Percentiles rank a stretch among this genome's conserved stretches.
Conservation (phyloP, 2,329 filamentous ascomycete genomes). For the Pseudogymnoascus sp. region DNA sequence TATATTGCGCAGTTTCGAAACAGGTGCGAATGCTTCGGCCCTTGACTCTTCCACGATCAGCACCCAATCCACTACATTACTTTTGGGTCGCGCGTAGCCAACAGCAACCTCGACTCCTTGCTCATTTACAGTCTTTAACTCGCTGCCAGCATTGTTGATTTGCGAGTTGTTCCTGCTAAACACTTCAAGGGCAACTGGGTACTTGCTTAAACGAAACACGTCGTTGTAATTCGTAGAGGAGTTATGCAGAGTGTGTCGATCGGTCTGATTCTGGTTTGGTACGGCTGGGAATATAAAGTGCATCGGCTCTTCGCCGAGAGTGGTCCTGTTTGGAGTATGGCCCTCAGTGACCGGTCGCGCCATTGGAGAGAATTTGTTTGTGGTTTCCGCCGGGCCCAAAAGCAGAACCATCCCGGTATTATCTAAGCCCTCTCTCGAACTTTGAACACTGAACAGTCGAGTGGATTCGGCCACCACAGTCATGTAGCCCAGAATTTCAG, state of each 20-base stretch:
- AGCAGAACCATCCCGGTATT: constrained; percentile 62
- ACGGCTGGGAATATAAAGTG: constrained; percentile 55
- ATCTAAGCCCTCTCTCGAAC: constrained; percentile 62
- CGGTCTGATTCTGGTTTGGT: constrained; percentile 30
- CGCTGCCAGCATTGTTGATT: constrained; percentile 61
- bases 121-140: constrained; percentile 66
- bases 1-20: constrained; percentile 67
- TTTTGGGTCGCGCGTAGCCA: constrained; percentile 68
- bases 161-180: constrained; percentile 43
- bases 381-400: constrained; percentile 56
- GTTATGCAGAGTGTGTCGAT: constrained; percentile 44
- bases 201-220: constrained; percentile 52
- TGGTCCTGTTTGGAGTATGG: constrained; percentile 32
- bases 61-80: constrained; percentile 68
- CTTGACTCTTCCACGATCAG: constrained; percentile 71
- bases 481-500: constrained; percentile 72
- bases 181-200: constrained; percentile 54
- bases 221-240: constrained; percentile 22
- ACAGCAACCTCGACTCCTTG: constrained; percentile 62
- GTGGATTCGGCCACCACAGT: constrained; percentile 67
- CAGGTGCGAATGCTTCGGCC: constrained; percentile 67
- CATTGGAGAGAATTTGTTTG: constrained; percentile 53
- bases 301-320: constrained; percentile 40
- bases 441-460: constrained; percentile 54
- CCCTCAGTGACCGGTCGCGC: constrained; percentile 41